phyloP scores from a whole-genome alignment of 1,139 yeast species.

The Magnusiomyces fungicola region DNA sequence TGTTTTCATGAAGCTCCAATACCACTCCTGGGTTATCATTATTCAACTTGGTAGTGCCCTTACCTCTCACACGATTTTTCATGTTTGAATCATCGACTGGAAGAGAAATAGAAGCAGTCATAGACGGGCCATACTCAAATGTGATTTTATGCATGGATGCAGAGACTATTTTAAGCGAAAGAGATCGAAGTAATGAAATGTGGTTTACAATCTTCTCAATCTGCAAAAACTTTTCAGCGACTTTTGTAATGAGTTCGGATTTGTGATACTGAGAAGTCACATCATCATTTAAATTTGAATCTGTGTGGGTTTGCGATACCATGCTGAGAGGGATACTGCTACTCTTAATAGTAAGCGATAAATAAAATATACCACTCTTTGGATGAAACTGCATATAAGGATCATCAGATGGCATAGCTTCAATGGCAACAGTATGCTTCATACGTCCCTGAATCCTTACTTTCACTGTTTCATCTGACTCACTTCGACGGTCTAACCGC shows the following conservation, averaged over 20 bases:
- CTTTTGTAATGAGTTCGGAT: constrained; percentile 18
- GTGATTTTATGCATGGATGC: constrained; percentile 27
- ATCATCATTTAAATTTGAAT: neutral
- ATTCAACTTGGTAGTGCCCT: too few species aligned
- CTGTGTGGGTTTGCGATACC: constrained; percentile 5
- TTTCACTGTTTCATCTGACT: constrained; percentile 14
- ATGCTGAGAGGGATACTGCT: neutral
- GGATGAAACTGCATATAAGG: constrained; percentile 23
- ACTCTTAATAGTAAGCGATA: constrained; percentile 7
- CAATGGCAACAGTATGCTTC: constrained; percentile 18
- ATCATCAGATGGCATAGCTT: constrained; percentile 18
- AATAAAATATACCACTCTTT: constrained; percentile 21
- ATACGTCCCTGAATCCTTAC: constrained; percentile 24
- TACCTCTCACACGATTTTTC: too few species aligned
- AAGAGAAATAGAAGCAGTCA: constrained; percentile 19
- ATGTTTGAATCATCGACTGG: neutral
- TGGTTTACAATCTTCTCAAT: constrained; percentile 29
- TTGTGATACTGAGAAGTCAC: too few species aligned
- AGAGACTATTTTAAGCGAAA: constrained; percentile 22
- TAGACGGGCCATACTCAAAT: constrained; percentile 24
- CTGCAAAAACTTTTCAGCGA: constrained; percentile 21
- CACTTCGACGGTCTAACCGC: constrained; percentile 16
- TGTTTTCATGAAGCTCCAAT: constrained; percentile 18
- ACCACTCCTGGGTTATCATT: constrained; percentile 1
- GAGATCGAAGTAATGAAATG: constrained; percentile 24